Base-by-base conservation (phyloP, 1,284 basidiomycete genomes). In the Malassezia sp. region DNA sequence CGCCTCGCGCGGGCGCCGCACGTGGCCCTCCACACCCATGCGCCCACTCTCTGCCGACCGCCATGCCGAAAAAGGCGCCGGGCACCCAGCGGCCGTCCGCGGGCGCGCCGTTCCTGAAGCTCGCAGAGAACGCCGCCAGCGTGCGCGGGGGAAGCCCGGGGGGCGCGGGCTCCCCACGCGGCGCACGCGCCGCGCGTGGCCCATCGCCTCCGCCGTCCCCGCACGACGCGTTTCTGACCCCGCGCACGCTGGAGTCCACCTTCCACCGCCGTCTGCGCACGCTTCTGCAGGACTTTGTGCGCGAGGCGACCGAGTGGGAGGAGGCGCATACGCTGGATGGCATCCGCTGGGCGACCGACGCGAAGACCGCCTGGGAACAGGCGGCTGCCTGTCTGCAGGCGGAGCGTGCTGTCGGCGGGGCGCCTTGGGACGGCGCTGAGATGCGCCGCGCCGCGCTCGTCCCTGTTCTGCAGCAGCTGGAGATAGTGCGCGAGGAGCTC, bases 251-350 rank as follows among this genome's bases (percentile, higher is more conserved):
- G 18, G 63, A 67, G 33, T 56, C 50, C 8, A 62, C 61, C 15
- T 56, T 58, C 20, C 63, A 67, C 37, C 54, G 63, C 32, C 53
- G 55, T 26, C 46, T 59, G 18, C 49, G 63, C 0, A 47, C 43
- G 4, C 34, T 61, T 12, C 48, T 67, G 7, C 17, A 42, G 18
- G 56, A 61, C 2, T 60, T 63, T 34, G 33, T 52, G 4, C 39
- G 43, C 4, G 52, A 60, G 14, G 52, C 56, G 7, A 52, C 46
- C 15, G 52, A 30, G 33, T 65, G 63, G 63, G 57, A 61, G 21
- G 59, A 65, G 45, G 39, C 53, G 14, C 61, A 60, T 18, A 63
- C 53, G 15, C 54, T 61, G 14, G 61, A 65, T 22, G 63, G 61
- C 8, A 56, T 63, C 34, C 59, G 54, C 35, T 57, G 55, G 55